A percentile compares a stretch with the other conserved stretches of the same genome.
These are phyloP conservation scores for Serendipita sp. DNA, from an alignment of 768 basidiomycete species.

Conservation along the genomic window DNA sequence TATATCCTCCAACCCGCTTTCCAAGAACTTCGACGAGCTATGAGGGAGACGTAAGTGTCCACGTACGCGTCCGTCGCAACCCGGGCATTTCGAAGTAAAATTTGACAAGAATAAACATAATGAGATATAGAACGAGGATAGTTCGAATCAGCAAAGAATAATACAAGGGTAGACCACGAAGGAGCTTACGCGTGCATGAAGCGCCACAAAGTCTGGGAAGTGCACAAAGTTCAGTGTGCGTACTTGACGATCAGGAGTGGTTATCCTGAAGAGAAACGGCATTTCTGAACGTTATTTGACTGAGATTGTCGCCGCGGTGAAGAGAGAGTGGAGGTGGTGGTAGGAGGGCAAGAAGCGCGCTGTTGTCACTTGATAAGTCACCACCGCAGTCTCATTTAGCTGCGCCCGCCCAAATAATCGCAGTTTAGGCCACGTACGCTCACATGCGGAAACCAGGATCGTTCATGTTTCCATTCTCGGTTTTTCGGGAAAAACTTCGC, in stretches of 20 bases:
- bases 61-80: background rate
- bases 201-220: constrained; percentile 1
- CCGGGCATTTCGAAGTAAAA: background rate
- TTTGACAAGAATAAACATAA: background rate
- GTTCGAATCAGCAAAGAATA: background rate
- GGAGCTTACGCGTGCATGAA: constrained; percentile 5
- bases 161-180: background rate
- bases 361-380: too few species aligned
- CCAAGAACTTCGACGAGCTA: constrained; percentile 3
- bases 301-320: too few species aligned
- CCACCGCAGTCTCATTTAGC: too few species aligned
- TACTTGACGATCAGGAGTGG: background rate
- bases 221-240: background rate
- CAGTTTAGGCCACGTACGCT: too few species aligned
- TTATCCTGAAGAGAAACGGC: background rate
- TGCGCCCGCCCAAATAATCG: too few species aligned
- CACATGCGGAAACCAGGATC: too few species aligned
- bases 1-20: background rate
- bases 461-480: too few species aligned
- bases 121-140: background rate
- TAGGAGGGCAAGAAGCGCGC: background rate
- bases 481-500: too few species aligned
- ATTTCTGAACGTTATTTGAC: background rate
- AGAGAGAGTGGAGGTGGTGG: too few species aligned
- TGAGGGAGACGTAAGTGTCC: background rate